A percentile compares a stretch with the other conserved stretches of the same genome.
These are phyloP conservation scores for Termitomyces heimii DNA, from an alignment of 768 basidiomycete species.

Conservation along the genomic window DNA sequence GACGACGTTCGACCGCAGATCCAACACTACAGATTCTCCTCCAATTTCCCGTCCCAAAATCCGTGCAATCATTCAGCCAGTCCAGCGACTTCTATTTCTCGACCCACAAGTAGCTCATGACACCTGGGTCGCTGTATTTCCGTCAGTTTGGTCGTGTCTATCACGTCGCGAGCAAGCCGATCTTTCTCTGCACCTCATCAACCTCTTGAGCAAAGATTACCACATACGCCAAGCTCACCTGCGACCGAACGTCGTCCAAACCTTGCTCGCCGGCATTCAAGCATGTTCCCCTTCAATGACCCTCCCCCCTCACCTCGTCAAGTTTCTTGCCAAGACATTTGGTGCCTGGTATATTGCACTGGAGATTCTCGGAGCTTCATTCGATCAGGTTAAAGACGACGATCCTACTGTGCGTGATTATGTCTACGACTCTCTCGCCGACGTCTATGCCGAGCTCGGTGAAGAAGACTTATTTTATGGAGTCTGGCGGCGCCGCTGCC, in stretches of 20 bases:
- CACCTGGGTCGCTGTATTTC: slow-evolving; percentile 85
- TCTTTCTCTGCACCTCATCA: slow-evolving; percentile 84
- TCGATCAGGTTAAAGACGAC: slow-evolving; percentile 76
- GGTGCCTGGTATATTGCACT: slow-evolving; percentile 92
- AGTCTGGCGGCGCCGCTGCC: slow-evolving; percentile 83
- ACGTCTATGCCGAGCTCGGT: slow-evolving; percentile 90
- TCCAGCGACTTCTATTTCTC: slow-evolving; percentile 78
- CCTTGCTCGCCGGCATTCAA: slow-evolving; percentile 77
- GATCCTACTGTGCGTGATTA: slow-evolving; percentile 76
- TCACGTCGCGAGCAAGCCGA: slow-evolving; percentile 85
- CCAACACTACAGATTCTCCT: slow-evolving; percentile 22
- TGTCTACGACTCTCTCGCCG: slow-evolving; percentile 85
- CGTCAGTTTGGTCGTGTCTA: slow-evolving; percentile 80
- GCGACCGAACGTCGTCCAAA: slow-evolving; percentile 90
- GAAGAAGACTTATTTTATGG: slow-evolving; percentile 99
- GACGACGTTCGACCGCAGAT: slow-evolving; percentile 33
- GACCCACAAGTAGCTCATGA: slow-evolving; percentile 75
- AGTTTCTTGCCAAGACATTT: slow-evolving; percentile 94
- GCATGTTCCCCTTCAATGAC: slow-evolving; percentile 84
- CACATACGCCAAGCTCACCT: slow-evolving; percentile 84
- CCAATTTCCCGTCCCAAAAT: slow-evolving; percentile 36
- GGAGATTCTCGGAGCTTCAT: slow-evolving; percentile 78
- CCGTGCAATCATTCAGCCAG: slow-evolving; percentile 61
- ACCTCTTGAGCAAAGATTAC: slow-evolving; percentile 88
- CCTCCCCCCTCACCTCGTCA: slow-evolving; percentile 90